A percentile compares a stretch with the other conserved stretches of the same genome.
phyloP scores from a whole-genome alignment of 495 filamentous ascomycete genomes.

The Neurospora pannonica region DNA sequence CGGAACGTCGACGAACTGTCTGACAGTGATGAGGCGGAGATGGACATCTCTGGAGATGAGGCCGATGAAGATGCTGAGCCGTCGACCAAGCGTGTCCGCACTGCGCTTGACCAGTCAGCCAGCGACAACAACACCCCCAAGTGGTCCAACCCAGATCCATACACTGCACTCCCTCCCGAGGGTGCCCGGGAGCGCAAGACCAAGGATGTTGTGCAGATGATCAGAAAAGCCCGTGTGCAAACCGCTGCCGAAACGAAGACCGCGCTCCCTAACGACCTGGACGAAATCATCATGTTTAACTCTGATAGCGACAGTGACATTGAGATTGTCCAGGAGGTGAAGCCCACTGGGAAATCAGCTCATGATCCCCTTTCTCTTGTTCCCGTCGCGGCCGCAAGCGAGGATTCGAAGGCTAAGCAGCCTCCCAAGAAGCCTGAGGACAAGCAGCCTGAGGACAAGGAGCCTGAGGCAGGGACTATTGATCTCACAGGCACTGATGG shows the following conservation, averaged over 20 bases:
- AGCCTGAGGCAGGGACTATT: conserved; percentile 1
- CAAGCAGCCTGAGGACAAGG: neutral
- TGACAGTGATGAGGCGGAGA: conserved; percentile 64
- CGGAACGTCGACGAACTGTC: conserved; percentile 50
- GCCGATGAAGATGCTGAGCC: conserved; percentile 43
- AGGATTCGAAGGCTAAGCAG: neutral
- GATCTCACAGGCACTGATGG: conserved; percentile 14
- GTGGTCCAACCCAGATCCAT: conserved; percentile 93
- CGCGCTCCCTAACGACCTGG: conserved; percentile 44
- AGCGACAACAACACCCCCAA: conserved; percentile 47
- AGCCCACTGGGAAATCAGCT: neutral
- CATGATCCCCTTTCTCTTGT: neutral
- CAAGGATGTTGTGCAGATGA: conserved; percentile 76
- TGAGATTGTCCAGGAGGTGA: conserved; percentile 2
- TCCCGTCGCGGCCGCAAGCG: neutral
- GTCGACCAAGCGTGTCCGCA: conserved; percentile 37
- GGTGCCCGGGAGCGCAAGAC: conserved; percentile 51
- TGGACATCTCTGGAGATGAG: conserved; percentile 50
- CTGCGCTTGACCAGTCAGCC: conserved; percentile 18
- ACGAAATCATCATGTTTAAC: conserved; percentile 80
- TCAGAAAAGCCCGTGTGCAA: conserved; percentile 69
- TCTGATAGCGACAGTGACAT: conserved; percentile 43
- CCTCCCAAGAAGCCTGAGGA: neutral
- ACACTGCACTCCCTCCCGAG: conserved; percentile 72
- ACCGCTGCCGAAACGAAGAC: conserved; percentile 35